Conservation (phyloP, 2,329 filamentous ascomycete species). For the Aspergillus puulaauensis region DNA sequence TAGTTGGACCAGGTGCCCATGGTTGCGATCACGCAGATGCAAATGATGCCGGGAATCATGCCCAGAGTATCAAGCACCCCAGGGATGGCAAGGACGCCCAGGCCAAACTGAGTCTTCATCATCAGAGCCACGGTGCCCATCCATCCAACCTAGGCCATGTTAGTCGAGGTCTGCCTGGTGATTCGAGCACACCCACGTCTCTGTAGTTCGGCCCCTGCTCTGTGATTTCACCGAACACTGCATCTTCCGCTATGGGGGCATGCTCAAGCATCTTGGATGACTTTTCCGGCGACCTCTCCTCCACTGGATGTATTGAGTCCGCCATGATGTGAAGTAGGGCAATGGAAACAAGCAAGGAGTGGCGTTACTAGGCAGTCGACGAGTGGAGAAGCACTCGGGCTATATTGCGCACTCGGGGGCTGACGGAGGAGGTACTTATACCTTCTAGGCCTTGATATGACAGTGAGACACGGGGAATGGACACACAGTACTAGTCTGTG, state of each 20-base stretch:
- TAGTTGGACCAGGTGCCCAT: slow-evolving; percentile 53
- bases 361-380: too few species aligned
- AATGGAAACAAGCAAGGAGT: too few species aligned
- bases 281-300: too few species aligned
- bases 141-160: slow-evolving; percentile 38
- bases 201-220: slow-evolving; percentile 33
- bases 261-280: neutral
- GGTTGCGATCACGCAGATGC: slow-evolving; percentile 37
- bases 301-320: too few species aligned
- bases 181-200: slow-evolving; percentile 16
- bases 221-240: slow-evolving; percentile 37
- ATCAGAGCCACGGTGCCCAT: slow-evolving; percentile 44
- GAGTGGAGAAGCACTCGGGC: too few species aligned
- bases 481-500: too few species aligned
- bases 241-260: slow-evolving; percentile 18
- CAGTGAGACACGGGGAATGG: too few species aligned
- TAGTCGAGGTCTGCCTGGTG: neutral
- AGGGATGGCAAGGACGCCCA: slow-evolving; percentile 51
- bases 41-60: slow-evolving; percentile 49
- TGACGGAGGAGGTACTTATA: too few species aligned
- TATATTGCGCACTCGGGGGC: too few species aligned
- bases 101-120: slow-evolving; percentile 48
- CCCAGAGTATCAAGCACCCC: slow-evolving; percentile 46
- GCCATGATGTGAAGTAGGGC: too few species aligned
- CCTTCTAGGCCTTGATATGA: too few species aligned